Evolutionary conservation across 2,329 filamentous ascomycete species (phyloP).

Genomic region (Fusarium pseudoanthophilum): DNA sequence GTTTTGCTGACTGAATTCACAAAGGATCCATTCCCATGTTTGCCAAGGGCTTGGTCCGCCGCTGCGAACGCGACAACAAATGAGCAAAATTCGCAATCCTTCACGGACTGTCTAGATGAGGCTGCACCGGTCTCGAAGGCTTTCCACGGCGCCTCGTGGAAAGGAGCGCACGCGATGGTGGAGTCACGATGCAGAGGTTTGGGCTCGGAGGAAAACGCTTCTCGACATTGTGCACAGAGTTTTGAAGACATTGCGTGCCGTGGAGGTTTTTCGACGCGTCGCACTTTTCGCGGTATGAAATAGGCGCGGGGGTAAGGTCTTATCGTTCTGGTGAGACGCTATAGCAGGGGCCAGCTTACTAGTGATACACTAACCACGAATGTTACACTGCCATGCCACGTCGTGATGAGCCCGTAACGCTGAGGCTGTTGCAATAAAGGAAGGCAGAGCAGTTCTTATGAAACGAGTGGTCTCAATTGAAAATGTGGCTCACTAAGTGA

Average conservation of each 20-base stretch:
- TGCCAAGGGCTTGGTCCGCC: background rate
- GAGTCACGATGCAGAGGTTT: rapidly evolving
- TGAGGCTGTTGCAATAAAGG: background rate
- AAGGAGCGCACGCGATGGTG: background rate
- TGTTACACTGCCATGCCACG: background rate
- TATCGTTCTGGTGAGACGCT: too few species aligned
- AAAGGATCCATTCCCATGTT: background rate
- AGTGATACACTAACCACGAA: background rate
- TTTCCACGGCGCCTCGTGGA: conserved; percentile 3
- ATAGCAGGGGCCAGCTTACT: background rate
- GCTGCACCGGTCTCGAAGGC: background rate
- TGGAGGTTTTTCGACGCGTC: background rate
- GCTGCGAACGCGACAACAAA: background rate
- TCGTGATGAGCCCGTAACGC: background rate
- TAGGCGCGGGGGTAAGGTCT: background rate
- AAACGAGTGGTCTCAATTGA: background rate
- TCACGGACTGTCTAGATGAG: background rate
- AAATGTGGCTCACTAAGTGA: rapidly evolving
- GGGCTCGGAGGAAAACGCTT: background rate
- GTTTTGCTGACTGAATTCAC: background rate
- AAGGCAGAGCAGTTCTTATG: rapidly evolving
- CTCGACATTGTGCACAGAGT: background rate
- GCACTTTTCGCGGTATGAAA: background rate
- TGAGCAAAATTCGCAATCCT: background rate
- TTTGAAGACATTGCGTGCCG: background rate